Percentiles rank a stretch among this genome's conserved stretches.
phyloP scores from a whole-genome alignment of 805 yeast species.

The Candida manassasensis region DNA sequence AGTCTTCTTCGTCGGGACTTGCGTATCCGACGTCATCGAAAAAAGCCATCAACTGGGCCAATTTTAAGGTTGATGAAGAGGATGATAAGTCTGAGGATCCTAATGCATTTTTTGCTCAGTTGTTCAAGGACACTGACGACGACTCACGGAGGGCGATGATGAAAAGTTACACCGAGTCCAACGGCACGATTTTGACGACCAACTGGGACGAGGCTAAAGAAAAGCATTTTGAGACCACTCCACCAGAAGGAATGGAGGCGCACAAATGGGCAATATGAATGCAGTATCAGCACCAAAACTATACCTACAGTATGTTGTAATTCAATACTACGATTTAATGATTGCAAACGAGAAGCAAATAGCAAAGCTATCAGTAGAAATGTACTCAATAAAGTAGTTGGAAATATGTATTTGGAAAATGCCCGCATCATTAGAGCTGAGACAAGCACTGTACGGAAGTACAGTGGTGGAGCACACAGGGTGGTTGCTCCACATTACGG shows the following conservation, averaged over 20 bases:
- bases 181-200: slow-evolving; percentile 90
- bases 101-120: slow-evolving; percentile 65
- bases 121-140: slow-evolving; percentile 78
- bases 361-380: too few relatives aligned
- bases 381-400: too few relatives aligned
- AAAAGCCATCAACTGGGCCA: slow-evolving; percentile 66
- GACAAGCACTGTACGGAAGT: too few relatives aligned
- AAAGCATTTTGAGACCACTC: slow-evolving; percentile 57
- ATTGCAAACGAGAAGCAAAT: too few relatives aligned
- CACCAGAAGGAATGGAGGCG: slow-evolving; percentile 72
- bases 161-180: slow-evolving; percentile 91
- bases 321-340: too few relatives aligned
- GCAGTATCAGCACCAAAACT: too few relatives aligned
- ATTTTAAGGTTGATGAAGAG: slow-evolving; percentile 40
- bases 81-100: slow-evolving; percentile 47
- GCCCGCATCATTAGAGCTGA: too few relatives aligned
- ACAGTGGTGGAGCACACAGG: too few relatives aligned
- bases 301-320: too few relatives aligned
- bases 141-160: slow-evolving; percentile 92
- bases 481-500: too few relatives aligned
- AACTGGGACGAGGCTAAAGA: slow-evolving; percentile 85
- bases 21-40: slow-evolving; percentile 63
- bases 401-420: too few relatives aligned
- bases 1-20: slow-evolving; percentile 11
- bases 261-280: slow-evolving; percentile 57